These are phyloP conservation scores for Nemania abortiva DNA, from an alignment of 2,329 filamentous ascomycete species.

Conservation along the genomic window DNA sequence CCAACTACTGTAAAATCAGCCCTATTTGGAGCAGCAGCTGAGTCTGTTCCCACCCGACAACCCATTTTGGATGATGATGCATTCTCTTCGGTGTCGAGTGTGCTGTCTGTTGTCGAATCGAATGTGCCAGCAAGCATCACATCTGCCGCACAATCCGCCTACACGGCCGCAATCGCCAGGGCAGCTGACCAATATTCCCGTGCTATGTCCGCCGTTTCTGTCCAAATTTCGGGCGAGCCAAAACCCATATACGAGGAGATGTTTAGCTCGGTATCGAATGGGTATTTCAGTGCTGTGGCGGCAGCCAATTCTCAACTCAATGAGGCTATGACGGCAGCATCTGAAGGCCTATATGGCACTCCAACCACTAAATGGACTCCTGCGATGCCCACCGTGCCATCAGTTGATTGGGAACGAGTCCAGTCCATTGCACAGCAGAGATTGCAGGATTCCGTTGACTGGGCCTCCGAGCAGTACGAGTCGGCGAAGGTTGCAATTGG, in stretches of 20 bases:
- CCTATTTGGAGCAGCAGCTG: constrained; percentile 64
- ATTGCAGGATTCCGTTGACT: constrained; percentile 76
- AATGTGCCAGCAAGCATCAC: constrained; percentile 55
- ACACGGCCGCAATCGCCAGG: constrained; percentile 72
- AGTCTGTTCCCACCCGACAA: constrained; percentile 61
- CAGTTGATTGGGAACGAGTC: constrained; percentile 62
- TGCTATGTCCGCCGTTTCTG: constrained; percentile 75
- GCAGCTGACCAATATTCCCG: constrained; percentile 77
- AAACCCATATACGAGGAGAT: constrained; percentile 78
- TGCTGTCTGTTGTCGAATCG: constrained; percentile 52
- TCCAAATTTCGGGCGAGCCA: constrained; percentile 75
- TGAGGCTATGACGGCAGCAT: constrained; percentile 66
- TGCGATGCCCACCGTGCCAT: constrained; percentile 53
- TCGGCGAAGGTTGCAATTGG: constrained; percentile 75
- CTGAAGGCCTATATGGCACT: constrained; percentile 62
- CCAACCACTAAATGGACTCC: constrained; percentile 57
- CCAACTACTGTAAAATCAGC: constrained; percentile 58
- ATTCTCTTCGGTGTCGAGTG: constrained; percentile 55
- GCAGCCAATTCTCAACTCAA: constrained; percentile 71
- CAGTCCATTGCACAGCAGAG: constrained; percentile 77
- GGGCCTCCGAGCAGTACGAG: constrained; percentile 78
- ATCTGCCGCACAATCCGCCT: constrained; percentile 66
- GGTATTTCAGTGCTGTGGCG: constrained; percentile 74
- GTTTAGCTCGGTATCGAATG: constrained; percentile 74
- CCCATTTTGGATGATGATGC: constrained; percentile 65